phyloP scores from a whole-genome alignment of 1,284 basidiomycete species.

The Leccinum olivaceoglutinosum region DNA sequence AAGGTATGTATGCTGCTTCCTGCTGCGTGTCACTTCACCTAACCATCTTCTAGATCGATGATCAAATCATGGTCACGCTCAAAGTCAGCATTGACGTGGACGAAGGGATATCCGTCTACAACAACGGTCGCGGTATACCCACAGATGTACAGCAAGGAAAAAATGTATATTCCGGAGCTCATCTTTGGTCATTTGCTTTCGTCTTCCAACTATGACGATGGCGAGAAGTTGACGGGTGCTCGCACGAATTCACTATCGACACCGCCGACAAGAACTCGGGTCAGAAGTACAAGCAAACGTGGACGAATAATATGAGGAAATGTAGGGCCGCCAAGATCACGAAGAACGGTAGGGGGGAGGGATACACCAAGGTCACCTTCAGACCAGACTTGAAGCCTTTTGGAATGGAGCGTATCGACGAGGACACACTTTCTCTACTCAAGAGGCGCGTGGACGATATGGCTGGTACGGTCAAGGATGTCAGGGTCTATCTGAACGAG shows the following conservation, averaged over 20 bases:
- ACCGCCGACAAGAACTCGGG: constrained; percentile 86
- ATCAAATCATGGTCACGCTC: constrained; percentile 81
- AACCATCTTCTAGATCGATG: constrained; percentile 68
- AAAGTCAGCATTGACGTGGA: constrained; percentile 87
- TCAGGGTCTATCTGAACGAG: constrained; percentile 93
- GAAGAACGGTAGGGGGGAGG: constrained; percentile 81
- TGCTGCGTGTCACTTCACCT: background rate
- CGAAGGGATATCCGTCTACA: constrained; percentile 89
- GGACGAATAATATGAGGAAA: constrained; percentile 90
- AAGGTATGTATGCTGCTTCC: constrained; percentile 55
- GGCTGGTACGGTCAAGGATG: constrained; percentile 90
- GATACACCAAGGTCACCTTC: constrained; percentile 95
- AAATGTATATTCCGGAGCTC: constrained; percentile 94
- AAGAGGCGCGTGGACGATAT: constrained; percentile 97
- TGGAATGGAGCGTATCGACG: constrained; percentile 89
- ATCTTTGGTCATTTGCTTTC: constrained; percentile 97
- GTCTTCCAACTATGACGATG: constrained; percentile 97
- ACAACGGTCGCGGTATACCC: constrained; percentile 96
- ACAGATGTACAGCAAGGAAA: constrained; percentile 93
- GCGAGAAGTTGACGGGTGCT: constrained; percentile 98
- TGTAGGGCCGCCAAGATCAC: constrained; percentile 90
- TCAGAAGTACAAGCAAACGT: constrained; percentile 95
- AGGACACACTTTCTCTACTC: constrained; percentile 86
- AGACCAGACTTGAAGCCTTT: constrained; percentile 90
- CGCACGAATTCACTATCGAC: constrained; percentile 94